phyloP scores from a whole-genome alignment of 495 filamentous ascomycete species.

The Penicillium herquei region DNA sequence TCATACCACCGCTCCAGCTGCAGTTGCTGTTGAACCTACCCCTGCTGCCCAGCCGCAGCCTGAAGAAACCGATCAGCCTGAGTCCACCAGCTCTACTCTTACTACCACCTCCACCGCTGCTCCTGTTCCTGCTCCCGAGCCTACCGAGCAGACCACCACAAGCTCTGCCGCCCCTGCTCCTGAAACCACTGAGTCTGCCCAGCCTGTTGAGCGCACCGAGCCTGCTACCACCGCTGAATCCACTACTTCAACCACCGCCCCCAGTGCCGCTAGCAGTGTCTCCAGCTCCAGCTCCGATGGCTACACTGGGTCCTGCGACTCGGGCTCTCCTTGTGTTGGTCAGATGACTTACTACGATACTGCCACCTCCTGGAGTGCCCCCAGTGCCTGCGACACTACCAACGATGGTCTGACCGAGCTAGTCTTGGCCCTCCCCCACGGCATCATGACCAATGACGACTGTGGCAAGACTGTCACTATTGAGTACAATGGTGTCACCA shows the following conservation, averaged over 20 bases:
- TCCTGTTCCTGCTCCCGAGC: not conserved
- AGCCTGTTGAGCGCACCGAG: slow-evolving; percentile 4
- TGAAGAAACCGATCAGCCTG: not conserved
- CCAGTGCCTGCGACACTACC: slow-evolving; percentile 45
- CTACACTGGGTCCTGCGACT: slow-evolving; percentile 35
- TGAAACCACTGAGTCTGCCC: not conserved
- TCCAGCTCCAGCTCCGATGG: slow-evolving; percentile 22
- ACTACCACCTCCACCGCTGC: slow-evolving; percentile 8
- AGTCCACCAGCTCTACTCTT: slow-evolving; percentile 1
- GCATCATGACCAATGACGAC: slow-evolving; percentile 58
- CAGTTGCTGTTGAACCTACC: slow-evolving; percentile 1
- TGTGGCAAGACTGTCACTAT: slow-evolving; percentile 69
- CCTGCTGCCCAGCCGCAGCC: slow-evolving; percentile 10
- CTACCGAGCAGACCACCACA: slow-evolving; percentile 1
- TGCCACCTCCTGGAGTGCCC: slow-evolving; percentile 30
- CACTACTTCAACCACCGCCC: slow-evolving; percentile 12
- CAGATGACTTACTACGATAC: slow-evolving; percentile 50
- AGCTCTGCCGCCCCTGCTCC: not conserved
- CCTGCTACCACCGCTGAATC: slow-evolving; percentile 11
- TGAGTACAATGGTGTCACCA: slow-evolving; percentile 52
- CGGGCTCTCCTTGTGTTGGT: slow-evolving; percentile 36
- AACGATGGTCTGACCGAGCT: slow-evolving; percentile 41
- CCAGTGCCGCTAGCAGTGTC: slow-evolving; percentile 12
- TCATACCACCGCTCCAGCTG: slow-evolving; percentile 4
- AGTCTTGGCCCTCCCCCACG: slow-evolving; percentile 46